phyloP scores from a whole-genome alignment of 306 rosid genomes.

The Medicago arabica region DNA sequence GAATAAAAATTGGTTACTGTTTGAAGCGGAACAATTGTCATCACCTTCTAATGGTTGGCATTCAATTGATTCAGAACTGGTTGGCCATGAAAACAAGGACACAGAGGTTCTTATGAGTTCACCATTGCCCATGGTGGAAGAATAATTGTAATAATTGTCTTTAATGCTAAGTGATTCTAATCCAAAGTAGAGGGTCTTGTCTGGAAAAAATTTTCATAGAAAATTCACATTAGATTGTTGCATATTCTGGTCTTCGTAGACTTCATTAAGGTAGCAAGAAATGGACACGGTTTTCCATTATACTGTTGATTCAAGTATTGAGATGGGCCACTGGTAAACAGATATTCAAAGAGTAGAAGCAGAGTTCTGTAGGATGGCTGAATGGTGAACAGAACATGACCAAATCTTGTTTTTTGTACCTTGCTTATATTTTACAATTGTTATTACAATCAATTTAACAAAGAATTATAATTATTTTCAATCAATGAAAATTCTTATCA shows the following conservation, averaged over 20 bases:
- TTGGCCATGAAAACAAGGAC: slow-evolving; percentile 49
- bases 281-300: slow-evolving; percentile 8
- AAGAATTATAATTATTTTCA: neutral
- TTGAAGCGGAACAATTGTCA: slow-evolving; percentile 51
- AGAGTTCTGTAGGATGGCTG: slow-evolving; percentile 17
- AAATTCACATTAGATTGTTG: neutral
- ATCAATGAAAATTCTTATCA: neutral
- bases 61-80: slow-evolving; percentile 35
- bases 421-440: neutral
- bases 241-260: neutral
- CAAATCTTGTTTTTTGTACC: slow-evolving; percentile 30
- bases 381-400: neutral
- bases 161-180: slow-evolving; percentile 47
- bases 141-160: slow-evolving; percentile 54
- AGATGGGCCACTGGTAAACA: neutral
- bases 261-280: slow-evolving; percentile 15
- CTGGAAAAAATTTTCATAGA: slow-evolving; percentile 6
- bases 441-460: slow-evolving; percentile 1
- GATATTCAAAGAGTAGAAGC: neutral
- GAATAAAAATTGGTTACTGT: slow-evolving; percentile 53
- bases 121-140: slow-evolving; percentile 40
- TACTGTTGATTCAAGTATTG: neutral
- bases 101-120: slow-evolving; percentile 57
- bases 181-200: slow-evolving; percentile 39
- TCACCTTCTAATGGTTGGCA: slow-evolving; percentile 41